These are phyloP conservation scores for Neurospora sp. DNA, from an alignment of 495 filamentous ascomycete genomes.

Conservation along the genomic window DNA sequence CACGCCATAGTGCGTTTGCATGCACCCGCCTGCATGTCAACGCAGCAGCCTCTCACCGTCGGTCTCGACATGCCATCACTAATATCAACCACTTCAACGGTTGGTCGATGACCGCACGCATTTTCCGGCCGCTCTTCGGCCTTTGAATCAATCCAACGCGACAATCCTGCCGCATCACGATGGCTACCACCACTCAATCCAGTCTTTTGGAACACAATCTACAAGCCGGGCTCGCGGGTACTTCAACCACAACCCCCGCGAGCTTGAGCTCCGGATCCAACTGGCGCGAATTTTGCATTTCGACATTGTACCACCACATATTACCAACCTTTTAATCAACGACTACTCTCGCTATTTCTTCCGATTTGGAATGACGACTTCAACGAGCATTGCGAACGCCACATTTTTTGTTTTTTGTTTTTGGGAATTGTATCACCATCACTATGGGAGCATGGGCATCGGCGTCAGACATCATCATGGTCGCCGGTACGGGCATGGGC, in stretches of 20 bases:
- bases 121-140: not conserved
- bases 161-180: not conserved
- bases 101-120: not conserved
- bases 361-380: slow-evolving; percentile 9
- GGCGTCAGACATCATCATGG: not conserved
- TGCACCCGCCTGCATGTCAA: slow-evolving; percentile 4
- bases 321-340: slow-evolving; percentile 23
- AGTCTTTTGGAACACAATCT: not conserved
- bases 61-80: slow-evolving; percentile 1
- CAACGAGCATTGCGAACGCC: slow-evolving; percentile 11
- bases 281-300: not conserved
- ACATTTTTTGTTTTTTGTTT: not conserved
- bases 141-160: not conserved
- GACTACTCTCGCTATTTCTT: slow-evolving; percentile 3
- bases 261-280: not conserved
- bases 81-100: not conserved
- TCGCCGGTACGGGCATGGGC: not conserved
- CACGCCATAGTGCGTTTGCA: slow-evolving; percentile 11
- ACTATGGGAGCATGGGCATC: not conserved
- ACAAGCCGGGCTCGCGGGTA: not conserved
- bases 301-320: slow-evolving; percentile 18
- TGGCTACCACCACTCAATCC: not conserved
- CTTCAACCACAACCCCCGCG: not conserved
- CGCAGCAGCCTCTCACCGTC: slow-evolving; percentile 5
- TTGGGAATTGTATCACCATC: not conserved